Evolutionary conservation across 192 early-diverging fungal genomes (phyloP).

Genomic region (Backusella circina): DNA sequence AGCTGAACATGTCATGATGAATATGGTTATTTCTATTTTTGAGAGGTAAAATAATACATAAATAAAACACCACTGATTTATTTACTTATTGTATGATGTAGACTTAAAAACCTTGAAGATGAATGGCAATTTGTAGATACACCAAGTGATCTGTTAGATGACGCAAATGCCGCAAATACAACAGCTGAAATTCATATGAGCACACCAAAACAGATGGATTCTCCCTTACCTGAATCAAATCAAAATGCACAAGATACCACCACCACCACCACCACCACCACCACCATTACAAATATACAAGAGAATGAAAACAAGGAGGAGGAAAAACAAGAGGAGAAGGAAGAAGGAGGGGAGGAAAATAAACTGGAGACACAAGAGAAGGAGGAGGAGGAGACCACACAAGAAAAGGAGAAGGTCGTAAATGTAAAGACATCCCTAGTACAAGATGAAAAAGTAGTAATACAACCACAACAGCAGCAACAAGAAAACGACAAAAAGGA

Average conservation of each 20-base stretch:
- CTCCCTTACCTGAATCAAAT: conserved; percentile 7
- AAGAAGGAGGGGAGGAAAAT: not conserved
- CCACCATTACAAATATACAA: not conserved
- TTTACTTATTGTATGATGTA: not conserved
- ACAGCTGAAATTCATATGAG: conserved; percentile 23
- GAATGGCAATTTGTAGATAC: conserved; percentile 32
- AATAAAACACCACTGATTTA: not conserved
- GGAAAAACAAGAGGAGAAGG: not conserved
- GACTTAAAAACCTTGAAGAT: conserved; percentile 36
- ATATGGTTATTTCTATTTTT: conserved; percentile 73
- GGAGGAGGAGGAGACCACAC: no score
- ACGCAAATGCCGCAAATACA: not conserved
- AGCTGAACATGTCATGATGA: conserved; percentile 76
- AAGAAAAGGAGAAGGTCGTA: not conserved
- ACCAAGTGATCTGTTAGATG: conserved; percentile 6
- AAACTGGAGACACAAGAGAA: not conserved
- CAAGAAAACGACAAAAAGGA: not conserved
- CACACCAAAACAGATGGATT: conserved; percentile 18
- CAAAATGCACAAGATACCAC: not conserved
- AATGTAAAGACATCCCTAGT: not conserved
- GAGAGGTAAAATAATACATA: conserved; percentile 48
- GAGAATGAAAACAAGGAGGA: not conserved
- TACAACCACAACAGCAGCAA: not conserved
- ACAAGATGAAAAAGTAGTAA: not conserved
- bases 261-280: not conserved